Conservation (phyloP, 164 flowering plant genomes). For the Cinnamomum micranthum region DNA sequence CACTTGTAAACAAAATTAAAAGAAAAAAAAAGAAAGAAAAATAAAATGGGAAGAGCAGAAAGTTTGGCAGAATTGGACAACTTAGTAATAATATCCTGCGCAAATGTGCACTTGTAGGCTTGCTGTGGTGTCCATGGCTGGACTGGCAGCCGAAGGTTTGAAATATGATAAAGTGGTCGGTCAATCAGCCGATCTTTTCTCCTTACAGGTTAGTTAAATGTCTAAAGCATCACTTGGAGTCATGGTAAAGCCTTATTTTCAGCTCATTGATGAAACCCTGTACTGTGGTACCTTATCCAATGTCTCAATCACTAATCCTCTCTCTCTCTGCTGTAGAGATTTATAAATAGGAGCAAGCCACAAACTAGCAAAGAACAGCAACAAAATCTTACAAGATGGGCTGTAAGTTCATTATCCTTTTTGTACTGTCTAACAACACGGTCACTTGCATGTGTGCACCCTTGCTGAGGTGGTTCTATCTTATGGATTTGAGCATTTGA, state of each 20-base stretch:
- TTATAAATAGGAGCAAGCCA: slow-evolving; percentile 86
- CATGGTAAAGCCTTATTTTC: background rate
- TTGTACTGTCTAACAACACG: background rate
- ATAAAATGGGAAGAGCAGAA: background rate
- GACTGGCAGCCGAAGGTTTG: slow-evolving; percentile 93
- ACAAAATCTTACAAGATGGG: slow-evolving; percentile 97
- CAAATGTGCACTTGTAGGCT: slow-evolving; percentile 38
- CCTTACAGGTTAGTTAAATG: slow-evolving; percentile 66
- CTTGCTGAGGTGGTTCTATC: background rate
- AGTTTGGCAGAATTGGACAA: background rate
- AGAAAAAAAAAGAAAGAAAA: background rate
- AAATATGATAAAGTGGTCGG: slow-evolving; percentile 89
- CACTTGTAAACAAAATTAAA: background rate
- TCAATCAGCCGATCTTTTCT: slow-evolving; percentile 95
- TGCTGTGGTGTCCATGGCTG: slow-evolving; percentile 96
- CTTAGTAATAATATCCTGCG: background rate
- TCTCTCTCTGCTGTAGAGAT: slow-evolving; percentile 43
- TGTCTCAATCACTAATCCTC: background rate
- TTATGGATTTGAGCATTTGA: background rate
- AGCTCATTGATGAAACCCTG: background rate
- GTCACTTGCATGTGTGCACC: background rate
- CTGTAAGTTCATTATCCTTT: slow-evolving; percentile 49
- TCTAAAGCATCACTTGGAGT: background rate
- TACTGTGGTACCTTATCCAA: background rate
- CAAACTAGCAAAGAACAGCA: slow-evolving; percentile 82